These are phyloP conservation scores for Linum usitatissimum DNA, from an alignment of 345 rosid genomes.

Conservation along the genomic window DNA sequence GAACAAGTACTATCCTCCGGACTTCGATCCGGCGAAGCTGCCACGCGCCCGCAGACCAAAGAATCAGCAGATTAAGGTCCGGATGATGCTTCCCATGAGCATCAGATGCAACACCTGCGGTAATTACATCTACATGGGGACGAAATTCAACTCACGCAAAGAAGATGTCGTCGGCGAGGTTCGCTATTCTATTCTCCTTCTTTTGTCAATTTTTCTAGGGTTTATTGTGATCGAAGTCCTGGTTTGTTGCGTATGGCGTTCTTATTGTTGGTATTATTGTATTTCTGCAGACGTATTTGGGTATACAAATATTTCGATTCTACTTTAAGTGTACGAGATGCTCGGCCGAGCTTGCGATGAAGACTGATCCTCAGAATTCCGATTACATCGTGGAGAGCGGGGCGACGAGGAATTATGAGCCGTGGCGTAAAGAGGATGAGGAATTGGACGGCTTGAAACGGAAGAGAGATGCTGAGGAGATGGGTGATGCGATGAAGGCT, in stretches of 20 bases:
- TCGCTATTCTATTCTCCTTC: not conserved
- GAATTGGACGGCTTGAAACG: constrained; percentile 40
- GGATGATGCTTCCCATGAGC: constrained; percentile 99
- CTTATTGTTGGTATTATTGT: not conserved
- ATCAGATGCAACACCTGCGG: constrained; percentile 84
- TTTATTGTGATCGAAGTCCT: not conserved
- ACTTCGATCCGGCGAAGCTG: constrained; percentile 80
- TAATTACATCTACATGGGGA: constrained; percentile 84
- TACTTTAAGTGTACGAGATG: constrained; percentile 94
- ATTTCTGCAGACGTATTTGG: constrained; percentile 64
- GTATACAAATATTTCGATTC: constrained; percentile 80
- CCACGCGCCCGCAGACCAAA: constrained; percentile 63
- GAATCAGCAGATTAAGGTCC: constrained; percentile 84
- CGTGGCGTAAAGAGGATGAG: constrained; percentile 96
- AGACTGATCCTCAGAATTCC: constrained; percentile 92
- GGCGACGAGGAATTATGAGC: constrained; percentile 77
- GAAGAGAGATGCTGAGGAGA: constrained; percentile 72
- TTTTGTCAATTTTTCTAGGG: not conserved
- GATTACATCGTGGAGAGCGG: constrained; percentile 87
- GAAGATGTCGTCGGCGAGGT: constrained; percentile 91
- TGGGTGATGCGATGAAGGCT: constrained; percentile 95
- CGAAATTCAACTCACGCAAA: constrained; percentile 86
- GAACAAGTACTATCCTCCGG: constrained; percentile 92
- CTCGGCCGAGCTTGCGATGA: constrained; percentile 77
- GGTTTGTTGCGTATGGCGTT: not conserved